phyloP scores from a whole-genome alignment of 345 rosid species.

The Syzygium jambos region DNA sequence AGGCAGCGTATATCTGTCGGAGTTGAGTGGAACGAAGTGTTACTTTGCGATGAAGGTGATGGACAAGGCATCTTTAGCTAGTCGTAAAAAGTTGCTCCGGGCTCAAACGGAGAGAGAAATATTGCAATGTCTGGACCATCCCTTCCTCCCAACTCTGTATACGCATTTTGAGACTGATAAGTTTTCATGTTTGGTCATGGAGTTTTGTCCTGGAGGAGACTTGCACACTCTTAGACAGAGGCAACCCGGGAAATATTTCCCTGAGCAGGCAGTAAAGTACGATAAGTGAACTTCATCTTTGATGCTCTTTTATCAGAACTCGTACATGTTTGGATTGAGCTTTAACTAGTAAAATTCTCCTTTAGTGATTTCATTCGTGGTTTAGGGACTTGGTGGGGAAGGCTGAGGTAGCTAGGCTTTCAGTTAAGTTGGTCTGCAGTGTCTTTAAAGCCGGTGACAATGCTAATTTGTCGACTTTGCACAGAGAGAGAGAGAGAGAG shows the following conservation, averaged over 20 bases:
- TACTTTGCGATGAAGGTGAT: conserved; percentile 92
- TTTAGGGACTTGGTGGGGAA: not conserved
- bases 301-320: not conserved
- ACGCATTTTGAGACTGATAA: conserved; percentile 91
- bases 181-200: conserved; percentile 92
- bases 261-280: conserved; percentile 93
- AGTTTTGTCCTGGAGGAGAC: conserved; percentile 92
- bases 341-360: not conserved
- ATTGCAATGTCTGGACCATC: conserved; percentile 81
- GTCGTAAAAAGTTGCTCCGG: conserved; percentile 82
- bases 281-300: not conserved
- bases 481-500: too few species aligned
- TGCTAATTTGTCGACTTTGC: not conserved
- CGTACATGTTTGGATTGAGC: not conserved
- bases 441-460: not conserved
- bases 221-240: conserved; percentile 88
- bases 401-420: not conserved
- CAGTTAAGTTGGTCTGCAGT: not conserved
- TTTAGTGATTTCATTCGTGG: not conserved
- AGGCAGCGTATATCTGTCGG: conserved; percentile 88
- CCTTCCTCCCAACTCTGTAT: conserved; percentile 85
- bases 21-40: conserved; percentile 82
- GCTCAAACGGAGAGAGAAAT: conserved; percentile 97
- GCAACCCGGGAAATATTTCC: conserved; percentile 84
- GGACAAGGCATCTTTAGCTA: conserved; percentile 89